Conservation (phyloP, 208 protist genomes). For the Strigomonas galati region DNA sequence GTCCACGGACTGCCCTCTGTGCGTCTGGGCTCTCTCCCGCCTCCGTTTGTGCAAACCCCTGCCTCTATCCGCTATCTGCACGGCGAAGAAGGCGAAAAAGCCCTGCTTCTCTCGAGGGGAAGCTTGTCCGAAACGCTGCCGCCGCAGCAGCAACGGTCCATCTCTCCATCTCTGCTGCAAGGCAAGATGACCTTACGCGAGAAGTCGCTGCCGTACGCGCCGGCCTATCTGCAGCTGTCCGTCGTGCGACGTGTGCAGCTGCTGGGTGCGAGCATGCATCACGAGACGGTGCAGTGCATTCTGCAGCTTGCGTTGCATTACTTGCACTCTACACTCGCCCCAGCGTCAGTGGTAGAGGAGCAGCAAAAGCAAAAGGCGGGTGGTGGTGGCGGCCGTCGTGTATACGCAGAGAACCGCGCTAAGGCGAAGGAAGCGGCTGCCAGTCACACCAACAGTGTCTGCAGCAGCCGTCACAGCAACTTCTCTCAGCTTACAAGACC, state of each 20-base stretch:
- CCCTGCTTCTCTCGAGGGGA: neutral
- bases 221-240: constrained; percentile 18
- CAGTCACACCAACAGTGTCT: neutral
- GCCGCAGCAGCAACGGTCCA: constrained; percentile 6
- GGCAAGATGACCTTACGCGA: constrained; percentile 33
- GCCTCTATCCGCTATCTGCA: too few relatives aligned
- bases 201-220: constrained; percentile 20
- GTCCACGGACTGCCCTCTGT: too few relatives aligned
- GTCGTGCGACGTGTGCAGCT: constrained; percentile 37
- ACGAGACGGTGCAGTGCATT: constrained; percentile 52
- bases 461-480: neutral
- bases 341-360: neutral
- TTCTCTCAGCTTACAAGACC: neutral
- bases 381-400: neutral
- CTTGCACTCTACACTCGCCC: constrained; percentile 12
- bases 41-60: too few relatives aligned
- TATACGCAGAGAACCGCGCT: too few relatives aligned
- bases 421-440: too few relatives aligned
- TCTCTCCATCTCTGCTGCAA: too few relatives aligned
- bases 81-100: too few relatives aligned
- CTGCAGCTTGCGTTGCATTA: constrained; percentile 57
- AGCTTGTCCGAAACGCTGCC: neutral
- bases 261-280: constrained; percentile 37
- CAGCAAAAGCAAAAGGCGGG: neutral
- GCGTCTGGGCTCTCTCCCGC: too few relatives aligned